phyloP scores from a whole-genome alignment of 345 rosid genomes.

The Populus pruinosa region DNA sequence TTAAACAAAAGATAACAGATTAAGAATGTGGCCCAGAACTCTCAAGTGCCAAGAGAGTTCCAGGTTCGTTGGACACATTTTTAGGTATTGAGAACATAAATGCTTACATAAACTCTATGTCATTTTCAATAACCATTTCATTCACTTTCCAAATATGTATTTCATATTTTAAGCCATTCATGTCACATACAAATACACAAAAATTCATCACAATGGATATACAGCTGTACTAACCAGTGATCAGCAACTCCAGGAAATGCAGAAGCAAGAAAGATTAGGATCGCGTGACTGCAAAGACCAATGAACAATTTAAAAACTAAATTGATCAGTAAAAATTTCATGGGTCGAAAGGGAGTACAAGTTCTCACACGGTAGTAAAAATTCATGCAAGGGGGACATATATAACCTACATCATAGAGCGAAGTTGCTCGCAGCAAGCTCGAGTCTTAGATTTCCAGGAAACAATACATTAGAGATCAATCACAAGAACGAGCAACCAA shows the following conservation, averaged over 20 bases:
- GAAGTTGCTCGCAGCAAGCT: neutral
- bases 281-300: constrained; percentile 66
- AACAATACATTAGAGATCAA: neutral
- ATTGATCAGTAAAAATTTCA: neutral
- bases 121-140: no score
- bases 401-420: no score
- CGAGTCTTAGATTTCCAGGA: neutral
- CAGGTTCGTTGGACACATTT: no score
- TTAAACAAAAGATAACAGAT: no score
- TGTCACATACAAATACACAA: neutral
- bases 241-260: constrained; percentile 78
- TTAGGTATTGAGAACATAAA: neutral
- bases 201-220: neutral
- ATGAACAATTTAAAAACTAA: neutral
- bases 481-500: neutral
- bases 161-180: neutral
- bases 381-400: neutral
- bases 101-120: neutral
- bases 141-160: neutral
- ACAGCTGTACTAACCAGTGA: constrained; percentile 57
- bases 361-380: neutral
- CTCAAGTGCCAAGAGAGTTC: no score
- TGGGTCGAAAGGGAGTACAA: neutral
- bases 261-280: constrained; percentile 68
- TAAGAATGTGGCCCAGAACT: no score